Conservation (phyloP, 2,329 filamentous ascomycete species). For the Fusarium marasasianum region DNA sequence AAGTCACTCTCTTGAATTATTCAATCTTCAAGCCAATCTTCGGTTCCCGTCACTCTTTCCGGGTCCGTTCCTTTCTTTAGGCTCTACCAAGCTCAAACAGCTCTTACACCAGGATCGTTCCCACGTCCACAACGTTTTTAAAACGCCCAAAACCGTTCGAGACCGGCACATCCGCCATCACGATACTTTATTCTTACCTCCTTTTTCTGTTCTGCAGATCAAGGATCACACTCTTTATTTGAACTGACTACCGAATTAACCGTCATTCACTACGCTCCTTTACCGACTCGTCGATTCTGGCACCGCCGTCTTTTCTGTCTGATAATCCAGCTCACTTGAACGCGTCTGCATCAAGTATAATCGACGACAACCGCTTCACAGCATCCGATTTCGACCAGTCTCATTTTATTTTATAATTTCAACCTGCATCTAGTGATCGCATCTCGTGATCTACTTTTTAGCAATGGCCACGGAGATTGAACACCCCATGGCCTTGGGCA, state of each 20-base stretch:
- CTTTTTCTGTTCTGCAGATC: conserved; percentile 34
- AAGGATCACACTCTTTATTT: conserved; percentile 48
- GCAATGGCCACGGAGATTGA: conserved; percentile 54
- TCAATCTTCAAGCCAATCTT: conserved; percentile 46
- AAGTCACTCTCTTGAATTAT: conserved; percentile 61
- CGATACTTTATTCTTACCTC: conserved; percentile 32
- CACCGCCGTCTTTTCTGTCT: conserved; percentile 11
- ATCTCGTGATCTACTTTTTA: conserved; percentile 29
- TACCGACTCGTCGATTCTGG: conserved; percentile 24
- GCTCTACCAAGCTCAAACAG: conserved; percentile 44
- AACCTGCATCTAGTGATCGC: conserved; percentile 30
- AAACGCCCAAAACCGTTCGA: conserved; percentile 35
- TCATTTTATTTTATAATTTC: conserved; percentile 25
- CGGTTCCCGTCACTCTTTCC: conserved; percentile 63
- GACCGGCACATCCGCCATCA: conserved; percentile 30
- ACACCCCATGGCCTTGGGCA: conserved; percentile 47
- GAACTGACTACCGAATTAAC: conserved; percentile 27
- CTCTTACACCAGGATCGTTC: conserved; percentile 37
- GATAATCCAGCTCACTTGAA: conserved; percentile 23
- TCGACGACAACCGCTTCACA: conserved; percentile 31
- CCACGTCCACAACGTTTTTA: conserved; percentile 26
- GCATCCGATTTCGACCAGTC: conserved; percentile 23
- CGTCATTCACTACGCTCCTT: conserved; percentile 38
- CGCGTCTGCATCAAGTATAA: conserved; percentile 25
- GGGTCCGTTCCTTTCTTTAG: conserved; percentile 57